These are phyloP conservation scores for Beauveria sp. DNA, from an alignment of 2,329 filamentous ascomycete genomes.

Conservation along the genomic window DNA sequence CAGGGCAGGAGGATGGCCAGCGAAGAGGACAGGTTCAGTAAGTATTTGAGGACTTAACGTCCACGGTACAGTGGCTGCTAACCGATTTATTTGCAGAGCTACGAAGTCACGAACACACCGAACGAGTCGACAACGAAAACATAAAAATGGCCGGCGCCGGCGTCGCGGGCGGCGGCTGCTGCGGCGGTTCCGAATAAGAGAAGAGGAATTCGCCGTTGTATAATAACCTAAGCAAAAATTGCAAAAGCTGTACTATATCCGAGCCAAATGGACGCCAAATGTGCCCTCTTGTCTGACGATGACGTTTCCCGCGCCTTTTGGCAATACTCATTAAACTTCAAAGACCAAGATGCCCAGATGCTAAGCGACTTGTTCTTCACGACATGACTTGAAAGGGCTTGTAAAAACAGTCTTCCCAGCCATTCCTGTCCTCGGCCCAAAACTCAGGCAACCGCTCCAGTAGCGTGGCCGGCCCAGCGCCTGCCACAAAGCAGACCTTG, in stretches of 20 bases:
- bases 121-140: slow-evolving; percentile 87
- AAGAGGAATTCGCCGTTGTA: slow-evolving; percentile 4
- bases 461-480: no score
- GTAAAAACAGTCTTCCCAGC: no score
- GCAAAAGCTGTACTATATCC: slow-evolving; percentile 12
- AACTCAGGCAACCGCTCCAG: no score
- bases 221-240: slow-evolving; percentile 6
- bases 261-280: slow-evolving; percentile 15
- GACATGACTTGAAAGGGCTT: no score
- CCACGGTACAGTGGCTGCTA: not conserved
- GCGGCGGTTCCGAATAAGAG: slow-evolving; percentile 9
- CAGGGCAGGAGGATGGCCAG: no score
- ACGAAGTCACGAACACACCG: slow-evolving; percentile 82
- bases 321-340: no score
- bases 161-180: slow-evolving; percentile 24
- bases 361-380: no score
- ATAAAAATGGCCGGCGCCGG: slow-evolving; percentile 56
- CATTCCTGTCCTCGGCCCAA: no score
- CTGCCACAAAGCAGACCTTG: no score
- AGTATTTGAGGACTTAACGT: no score
- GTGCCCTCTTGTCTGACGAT: slow-evolving; percentile 20
- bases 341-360: no score
- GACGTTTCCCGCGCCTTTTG: not conserved
- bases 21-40: not conserved
- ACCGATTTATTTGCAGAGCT: slow-evolving; percentile 49